These are phyloP conservation scores for Amylostereum chailletii DNA, from an alignment of 1,284 basidiomycete species.

Conservation along the genomic window DNA sequence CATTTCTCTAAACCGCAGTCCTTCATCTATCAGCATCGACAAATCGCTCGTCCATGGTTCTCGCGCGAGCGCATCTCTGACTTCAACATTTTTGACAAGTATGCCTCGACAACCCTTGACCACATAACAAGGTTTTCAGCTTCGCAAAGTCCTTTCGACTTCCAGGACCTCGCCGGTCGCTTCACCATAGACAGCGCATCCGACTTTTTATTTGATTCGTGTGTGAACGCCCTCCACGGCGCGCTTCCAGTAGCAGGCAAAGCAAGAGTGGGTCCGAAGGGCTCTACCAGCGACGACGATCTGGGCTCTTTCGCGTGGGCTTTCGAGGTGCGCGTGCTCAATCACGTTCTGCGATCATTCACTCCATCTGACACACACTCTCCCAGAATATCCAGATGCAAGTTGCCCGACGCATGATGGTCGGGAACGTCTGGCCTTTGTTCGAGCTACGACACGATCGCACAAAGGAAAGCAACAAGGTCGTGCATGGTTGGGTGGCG, in stretches of 20 bases:
- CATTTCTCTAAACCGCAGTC: background rate
- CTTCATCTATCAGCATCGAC: constrained; percentile 40
- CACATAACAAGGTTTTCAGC: constrained; percentile 35
- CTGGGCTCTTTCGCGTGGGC: constrained; percentile 43
- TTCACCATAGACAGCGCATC: constrained; percentile 66
- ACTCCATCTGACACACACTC: too few relatives aligned
- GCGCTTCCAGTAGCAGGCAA: constrained; percentile 39
- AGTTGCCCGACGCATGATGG: constrained; percentile 39
- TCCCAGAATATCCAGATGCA: constrained; percentile 39
- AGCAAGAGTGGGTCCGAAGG: constrained; percentile 42
- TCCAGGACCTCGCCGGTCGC: constrained; percentile 60
- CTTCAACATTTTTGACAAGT: constrained; percentile 57
- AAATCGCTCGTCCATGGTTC: constrained; percentile 67
- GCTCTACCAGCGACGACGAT: constrained; percentile 47
- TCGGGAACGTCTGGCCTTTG: constrained; percentile 60
- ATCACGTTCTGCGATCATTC: too few relatives aligned
- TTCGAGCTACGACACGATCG: constrained; percentile 57
- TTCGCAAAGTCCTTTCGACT: constrained; percentile 37
- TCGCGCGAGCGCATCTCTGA: constrained; percentile 61
- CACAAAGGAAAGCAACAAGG: constrained; percentile 37
- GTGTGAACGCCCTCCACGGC: constrained; percentile 42
- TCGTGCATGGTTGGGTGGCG: constrained; percentile 51
- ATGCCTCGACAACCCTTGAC: constrained; percentile 37
- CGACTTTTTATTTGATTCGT: constrained; percentile 60
- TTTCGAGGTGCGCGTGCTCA: too few relatives aligned